Conservation (phyloP, 2,329 filamentous ascomycete genomes). For the Elsinoe fawcettii region DNA sequence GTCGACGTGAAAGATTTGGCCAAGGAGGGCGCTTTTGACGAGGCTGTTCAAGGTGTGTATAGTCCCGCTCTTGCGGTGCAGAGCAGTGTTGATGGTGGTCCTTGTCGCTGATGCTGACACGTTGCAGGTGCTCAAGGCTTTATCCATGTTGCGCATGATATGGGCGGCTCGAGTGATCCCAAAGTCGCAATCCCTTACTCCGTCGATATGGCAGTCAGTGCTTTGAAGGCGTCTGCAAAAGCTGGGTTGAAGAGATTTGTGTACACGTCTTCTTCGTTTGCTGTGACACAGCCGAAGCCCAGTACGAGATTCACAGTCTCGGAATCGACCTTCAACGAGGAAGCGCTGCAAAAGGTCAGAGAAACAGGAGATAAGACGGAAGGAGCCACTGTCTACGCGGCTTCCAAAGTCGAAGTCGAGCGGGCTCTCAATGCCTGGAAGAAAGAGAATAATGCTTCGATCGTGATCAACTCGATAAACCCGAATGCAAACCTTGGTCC, state of each 20-base stretch:
- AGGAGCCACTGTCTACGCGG: slow-evolving; percentile 35
- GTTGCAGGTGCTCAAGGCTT: slow-evolving; percentile 34
- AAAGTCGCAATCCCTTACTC: slow-evolving; percentile 35
- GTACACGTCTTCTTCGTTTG: slow-evolving; percentile 35
- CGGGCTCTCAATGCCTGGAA: slow-evolving; percentile 42
- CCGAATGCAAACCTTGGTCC: slow-evolving; percentile 21
- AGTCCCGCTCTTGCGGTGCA: no score
- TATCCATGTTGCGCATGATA: slow-evolving; percentile 39
- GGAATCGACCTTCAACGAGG: slow-evolving; percentile 33
- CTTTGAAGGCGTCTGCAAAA: slow-evolving; percentile 19
- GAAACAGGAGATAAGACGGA: neutral
- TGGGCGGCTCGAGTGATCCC: slow-evolving; percentile 35
- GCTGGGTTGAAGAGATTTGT: slow-evolving; percentile 38
- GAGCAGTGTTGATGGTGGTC: no score
- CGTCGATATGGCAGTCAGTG: neutral
- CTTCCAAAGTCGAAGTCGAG: slow-evolving; percentile 42
- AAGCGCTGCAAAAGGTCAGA: slow-evolving; percentile 23
- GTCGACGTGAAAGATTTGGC: slow-evolving; percentile 35
- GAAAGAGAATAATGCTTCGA: slow-evolving; percentile 36
- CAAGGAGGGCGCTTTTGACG: slow-evolving; percentile 33
- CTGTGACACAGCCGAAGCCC: slow-evolving; percentile 30
- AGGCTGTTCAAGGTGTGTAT: slow-evolving; percentile 31
- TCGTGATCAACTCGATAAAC: slow-evolving; percentile 36
- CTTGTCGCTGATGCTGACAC: slow-evolving; percentile 10
- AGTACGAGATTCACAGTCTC: slow-evolving; percentile 31